Evolutionary conservation across 1,284 basidiomycete genomes (phyloP).

Genomic region (Ustilago loliicola): DNA sequence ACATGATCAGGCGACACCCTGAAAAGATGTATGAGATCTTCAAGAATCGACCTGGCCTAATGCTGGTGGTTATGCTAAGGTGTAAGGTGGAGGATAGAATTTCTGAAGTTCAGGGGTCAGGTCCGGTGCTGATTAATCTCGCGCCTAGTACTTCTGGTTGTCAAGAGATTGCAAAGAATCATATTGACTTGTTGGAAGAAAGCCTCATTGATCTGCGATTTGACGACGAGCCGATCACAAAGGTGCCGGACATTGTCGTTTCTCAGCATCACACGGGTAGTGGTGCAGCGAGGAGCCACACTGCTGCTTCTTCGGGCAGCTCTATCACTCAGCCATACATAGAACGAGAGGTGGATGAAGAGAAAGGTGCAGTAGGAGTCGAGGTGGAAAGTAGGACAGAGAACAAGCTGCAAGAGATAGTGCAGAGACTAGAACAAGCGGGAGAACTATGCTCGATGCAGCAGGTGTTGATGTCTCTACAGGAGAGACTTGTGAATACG

Average conservation of each 20-base stretch:
- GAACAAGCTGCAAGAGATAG: conserved; percentile 7
- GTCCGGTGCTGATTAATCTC: conserved; percentile 3
- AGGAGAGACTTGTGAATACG: conserved; percentile 20
- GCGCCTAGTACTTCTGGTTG: not conserved
- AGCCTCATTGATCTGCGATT: conserved; percentile 32
- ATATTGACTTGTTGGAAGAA: conserved; percentile 20
- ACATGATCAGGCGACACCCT: conserved; percentile 34
- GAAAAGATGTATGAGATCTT: conserved; percentile 31
- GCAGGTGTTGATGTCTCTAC: conserved; percentile 22
- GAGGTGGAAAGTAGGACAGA: conserved; percentile 9
- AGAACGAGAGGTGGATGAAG: not conserved
- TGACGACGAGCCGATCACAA: conserved; percentile 11
- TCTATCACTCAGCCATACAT: not conserved
- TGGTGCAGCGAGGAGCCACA: conserved; percentile 1
- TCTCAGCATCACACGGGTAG: conserved; percentile 25
- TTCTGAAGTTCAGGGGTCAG: not conserved
- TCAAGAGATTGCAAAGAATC: not conserved
- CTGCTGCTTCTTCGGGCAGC: not conserved
- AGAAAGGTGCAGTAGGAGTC: not conserved
- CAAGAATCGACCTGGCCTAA: conserved; percentile 19
- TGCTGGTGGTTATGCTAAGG: conserved; percentile 31
- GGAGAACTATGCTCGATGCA: conserved; percentile 30
- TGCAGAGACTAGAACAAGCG: conserved; percentile 18
- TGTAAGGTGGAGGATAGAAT: conserved; percentile 35
- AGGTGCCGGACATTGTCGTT: conserved; percentile 24